Evolutionary conservation across 1,284 basidiomycete species (phyloP).

Genomic region (Agroathelia rolfsii): DNA sequence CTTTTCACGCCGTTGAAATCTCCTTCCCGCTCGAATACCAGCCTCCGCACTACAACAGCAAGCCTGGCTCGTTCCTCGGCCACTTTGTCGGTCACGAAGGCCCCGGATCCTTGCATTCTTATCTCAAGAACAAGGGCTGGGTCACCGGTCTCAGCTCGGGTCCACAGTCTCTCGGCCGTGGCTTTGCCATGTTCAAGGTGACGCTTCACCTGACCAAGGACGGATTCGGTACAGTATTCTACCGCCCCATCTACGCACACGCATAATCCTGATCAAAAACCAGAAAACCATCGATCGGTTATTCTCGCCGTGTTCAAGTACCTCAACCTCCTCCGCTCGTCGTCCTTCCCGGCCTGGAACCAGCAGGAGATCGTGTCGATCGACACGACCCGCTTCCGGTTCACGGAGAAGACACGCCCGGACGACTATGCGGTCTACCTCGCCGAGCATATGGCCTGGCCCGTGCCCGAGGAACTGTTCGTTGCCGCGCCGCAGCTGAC

Average conservation of each 20-base stretch:
- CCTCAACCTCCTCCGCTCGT: conserved; percentile 69
- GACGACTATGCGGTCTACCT: conserved; percentile 78
- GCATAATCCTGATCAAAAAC: too few relatives aligned
- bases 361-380: conserved; percentile 77
- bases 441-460: conserved; percentile 70
- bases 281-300: conserved; percentile 74
- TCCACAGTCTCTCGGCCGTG: conserved; percentile 63
- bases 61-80: conserved; percentile 74
- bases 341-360: conserved; percentile 61
- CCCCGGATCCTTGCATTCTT: conserved; percentile 85
- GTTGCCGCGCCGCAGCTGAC: conserved; percentile 69
- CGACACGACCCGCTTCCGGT: conserved; percentile 75
- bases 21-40: conserved; percentile 86
- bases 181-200: conserved; percentile 87
- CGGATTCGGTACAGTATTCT: conserved; percentile 76
- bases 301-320: conserved; percentile 79
- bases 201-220: conserved; percentile 76
- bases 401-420: conserved; percentile 78
- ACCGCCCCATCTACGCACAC: too few relatives aligned
- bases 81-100: conserved; percentile 97
- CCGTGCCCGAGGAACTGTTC: conserved; percentile 72
- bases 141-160: conserved; percentile 74
- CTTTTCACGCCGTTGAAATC: conserved; percentile 81
- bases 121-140: conserved; percentile 91
- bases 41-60: conserved; percentile 67